Percentiles rank a stretch among this genome's conserved stretches.
Conservation (phyloP, 148 eudicot species). For the Chenopodium suecicum region DNA sequence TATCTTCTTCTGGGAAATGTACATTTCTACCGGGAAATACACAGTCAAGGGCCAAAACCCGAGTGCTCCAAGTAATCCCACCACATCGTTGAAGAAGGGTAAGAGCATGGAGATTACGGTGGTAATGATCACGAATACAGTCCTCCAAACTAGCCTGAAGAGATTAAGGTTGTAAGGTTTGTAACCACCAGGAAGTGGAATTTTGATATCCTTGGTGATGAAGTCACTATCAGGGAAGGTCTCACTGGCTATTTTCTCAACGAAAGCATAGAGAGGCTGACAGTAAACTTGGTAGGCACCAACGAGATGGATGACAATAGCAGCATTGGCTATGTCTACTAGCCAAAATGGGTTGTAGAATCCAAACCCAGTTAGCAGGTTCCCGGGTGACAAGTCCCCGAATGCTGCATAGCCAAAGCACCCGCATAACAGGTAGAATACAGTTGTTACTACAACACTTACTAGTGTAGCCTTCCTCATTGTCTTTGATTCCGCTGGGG, state of each 20-base stretch:
- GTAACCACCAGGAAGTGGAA: conserved; percentile 34
- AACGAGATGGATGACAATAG: conserved; percentile 50
- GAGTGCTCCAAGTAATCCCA: conserved; percentile 53
- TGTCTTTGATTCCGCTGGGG: conserved; percentile 53
- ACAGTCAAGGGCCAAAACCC: conserved; percentile 69
- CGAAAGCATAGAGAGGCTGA: conserved; percentile 54
- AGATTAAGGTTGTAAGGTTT: conserved; percentile 37
- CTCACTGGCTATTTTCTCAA: conserved; percentile 35
- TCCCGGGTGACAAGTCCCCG: conserved; percentile 47
- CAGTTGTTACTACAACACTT: conserved; percentile 45
- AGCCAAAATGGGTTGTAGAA: conserved; percentile 70
- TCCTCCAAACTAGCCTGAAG: conserved; percentile 48
- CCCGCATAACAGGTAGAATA: conserved; percentile 57
- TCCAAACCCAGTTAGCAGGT: conserved; percentile 58
- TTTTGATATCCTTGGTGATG: conserved; percentile 38
- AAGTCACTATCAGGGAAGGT: conserved; percentile 39
- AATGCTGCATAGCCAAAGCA: conserved; percentile 59
- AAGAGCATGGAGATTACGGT: conserved; percentile 54
- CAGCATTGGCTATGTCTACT: conserved; percentile 52
- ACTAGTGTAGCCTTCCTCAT: conserved; percentile 49
- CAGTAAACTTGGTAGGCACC: conserved; percentile 62
- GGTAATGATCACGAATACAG: conserved; percentile 45
- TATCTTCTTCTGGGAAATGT: conserved; percentile 48
- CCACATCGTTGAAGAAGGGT: conserved; percentile 59
- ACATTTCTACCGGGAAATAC: conserved; percentile 53